Percentiles rank a stretch among this genome's conserved stretches.
These are phyloP conservation scores for Leccinum sublutescens DNA, from an alignment of 768 basidiomycete species.

Conservation along the genomic window DNA sequence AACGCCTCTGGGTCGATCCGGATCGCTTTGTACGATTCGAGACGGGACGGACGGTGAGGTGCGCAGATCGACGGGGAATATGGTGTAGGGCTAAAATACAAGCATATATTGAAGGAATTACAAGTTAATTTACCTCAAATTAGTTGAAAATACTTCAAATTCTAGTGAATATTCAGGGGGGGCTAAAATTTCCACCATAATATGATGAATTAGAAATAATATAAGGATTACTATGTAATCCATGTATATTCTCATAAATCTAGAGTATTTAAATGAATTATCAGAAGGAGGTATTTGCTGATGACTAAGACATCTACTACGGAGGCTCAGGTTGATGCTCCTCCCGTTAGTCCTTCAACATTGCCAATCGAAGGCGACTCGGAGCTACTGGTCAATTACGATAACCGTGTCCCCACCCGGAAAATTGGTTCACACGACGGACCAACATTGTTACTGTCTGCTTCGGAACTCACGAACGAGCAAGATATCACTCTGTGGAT, in stretches of 20 bases:
- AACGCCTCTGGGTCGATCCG: constrained; percentile 24
- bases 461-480: background rate
- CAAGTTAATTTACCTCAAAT: too few relatives aligned
- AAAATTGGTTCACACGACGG: background rate
- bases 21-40: constrained; percentile 24
- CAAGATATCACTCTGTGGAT: background rate
- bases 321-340: background rate
- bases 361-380: background rate
- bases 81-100: too few relatives aligned
- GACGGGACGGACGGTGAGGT: constrained; percentile 17
- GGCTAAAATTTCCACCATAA: too few relatives aligned
- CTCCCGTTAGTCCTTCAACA: background rate
- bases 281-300: too few relatives aligned
- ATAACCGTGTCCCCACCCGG: background rate
- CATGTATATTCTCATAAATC: too few relatives aligned
- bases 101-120: too few relatives aligned
- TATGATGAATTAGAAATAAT: too few relatives aligned
- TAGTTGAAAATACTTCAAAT: too few relatives aligned
- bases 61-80: constrained; percentile 16
- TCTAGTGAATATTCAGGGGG: too few relatives aligned
- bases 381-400: background rate
- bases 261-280: too few relatives aligned
- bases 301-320: background rate
- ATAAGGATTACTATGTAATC: too few relatives aligned
- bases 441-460: background rate